Base-by-base conservation (phyloP, 1,284 basidiomycete genomes). In the Cryptococcus sp. region DNA sequence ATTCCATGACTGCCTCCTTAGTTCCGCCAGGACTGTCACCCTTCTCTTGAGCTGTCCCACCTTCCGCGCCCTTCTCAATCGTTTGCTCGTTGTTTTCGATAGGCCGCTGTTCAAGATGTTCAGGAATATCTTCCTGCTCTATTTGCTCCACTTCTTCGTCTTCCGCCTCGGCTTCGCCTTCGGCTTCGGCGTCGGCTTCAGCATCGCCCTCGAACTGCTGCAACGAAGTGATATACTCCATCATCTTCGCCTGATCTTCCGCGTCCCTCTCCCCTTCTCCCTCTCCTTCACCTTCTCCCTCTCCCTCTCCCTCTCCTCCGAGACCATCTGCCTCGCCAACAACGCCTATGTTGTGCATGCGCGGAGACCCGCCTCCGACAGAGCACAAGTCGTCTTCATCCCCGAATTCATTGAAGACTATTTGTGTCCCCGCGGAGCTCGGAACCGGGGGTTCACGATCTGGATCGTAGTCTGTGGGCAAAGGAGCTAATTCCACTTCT, bases 401-500 rank as follows among this genome's bases (percentile, higher is more conserved):
- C 8, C 50, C 60, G 16, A 61, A 52, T 20, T 50, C 43, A 22
- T 57, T 25, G 7, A 45, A 47, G n/a, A 25, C 40, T 17, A n/a
- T 50, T 39, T 55, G 47, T 1, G 41, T 38, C 11, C 45, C 46
- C n/a, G 51, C 15, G 23, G 25, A 30, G n/a, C 38, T 15, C 20
- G 45, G 19, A 16, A 50, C 19, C 15, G 52, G 38, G 8, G 48
- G 48, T 15, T 54, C 55, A 15, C 41, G 43, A 39, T 65, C 60
- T 5, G 63, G 63, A 40, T 65, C 60, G n/a, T 60, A 65, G n/a
- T 40, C 48, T 7, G 60, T 60, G 1, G 63, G 63, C 5, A 65
- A 42, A 20, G 58, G 58, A 3, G 51, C 55, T 3, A 65, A 52
- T 15, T 60, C 60, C 8, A 63, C 23, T 10, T 60, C 59, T 45